Evolutionary conservation across 2,329 filamentous ascomycete genomes (phyloP).

Genomic region (Xenosphaeropsis pyriputrescens): DNA sequence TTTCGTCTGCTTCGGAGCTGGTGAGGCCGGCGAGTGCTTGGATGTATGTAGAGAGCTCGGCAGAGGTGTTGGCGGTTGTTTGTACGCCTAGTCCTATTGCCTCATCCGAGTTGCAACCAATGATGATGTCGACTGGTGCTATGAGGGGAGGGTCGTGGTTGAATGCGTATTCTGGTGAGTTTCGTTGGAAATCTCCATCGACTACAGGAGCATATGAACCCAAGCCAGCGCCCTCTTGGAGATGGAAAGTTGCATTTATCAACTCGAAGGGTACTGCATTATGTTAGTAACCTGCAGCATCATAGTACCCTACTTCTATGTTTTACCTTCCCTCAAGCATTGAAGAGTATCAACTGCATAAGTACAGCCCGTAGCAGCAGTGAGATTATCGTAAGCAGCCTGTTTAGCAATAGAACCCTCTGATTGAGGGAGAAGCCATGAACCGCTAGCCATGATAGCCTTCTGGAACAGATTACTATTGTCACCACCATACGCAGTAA

Average conservation of each 20-base stretch:
- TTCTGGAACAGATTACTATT: conserved; percentile 28
- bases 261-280: conserved; percentile 9
- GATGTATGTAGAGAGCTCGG: too few relatives aligned
- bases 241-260: conserved; percentile 18
- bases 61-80: too few relatives aligned
- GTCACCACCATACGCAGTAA: conserved; percentile 32
- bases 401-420: too few relatives aligned
- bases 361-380: conserved; percentile 2
- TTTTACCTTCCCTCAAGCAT: conserved; percentile 5
- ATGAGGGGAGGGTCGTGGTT: conserved; percentile 22
- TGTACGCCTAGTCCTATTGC: conserved; percentile 17
- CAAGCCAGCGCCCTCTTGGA: conserved; percentile 1
- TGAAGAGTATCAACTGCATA: conserved; percentile 1
- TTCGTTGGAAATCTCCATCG: conserved; percentile 19
- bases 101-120: conserved; percentile 21
- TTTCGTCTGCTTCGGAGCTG: not conserved
- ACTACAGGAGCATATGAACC: conserved; percentile 9
- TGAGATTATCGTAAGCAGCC: conserved; percentile 1
- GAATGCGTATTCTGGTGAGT: conserved; percentile 2
- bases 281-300: too few relatives aligned
- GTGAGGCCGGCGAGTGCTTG: too few relatives aligned
- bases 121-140: conserved; percentile 11
- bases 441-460: not conserved
- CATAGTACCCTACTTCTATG: too few relatives aligned
- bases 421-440: too few relatives aligned